Percentiles rank a stretch among this genome's conserved stretches.
These are phyloP conservation scores for Leishmania guyanensis DNA, from an alignment of 208 protist genomes.

Conservation along the genomic window DNA sequence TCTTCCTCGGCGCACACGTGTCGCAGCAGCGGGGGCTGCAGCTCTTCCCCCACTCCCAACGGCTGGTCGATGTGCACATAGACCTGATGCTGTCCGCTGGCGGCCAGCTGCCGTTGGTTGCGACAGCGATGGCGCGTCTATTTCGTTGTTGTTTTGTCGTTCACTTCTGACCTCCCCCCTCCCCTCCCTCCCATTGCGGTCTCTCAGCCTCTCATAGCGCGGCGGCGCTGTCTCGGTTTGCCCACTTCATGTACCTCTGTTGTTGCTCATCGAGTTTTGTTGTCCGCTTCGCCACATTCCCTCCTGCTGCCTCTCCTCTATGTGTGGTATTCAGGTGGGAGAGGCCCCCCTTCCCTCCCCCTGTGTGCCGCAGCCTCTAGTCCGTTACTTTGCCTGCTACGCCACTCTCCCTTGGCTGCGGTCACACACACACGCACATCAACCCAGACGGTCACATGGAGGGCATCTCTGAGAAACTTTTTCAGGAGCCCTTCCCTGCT, in stretches of 20 bases:
- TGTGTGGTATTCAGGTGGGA: background rate
- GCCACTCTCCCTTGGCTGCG: background rate
- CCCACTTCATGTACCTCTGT: background rate
- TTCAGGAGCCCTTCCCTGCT: conserved; percentile 16
- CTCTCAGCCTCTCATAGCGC: background rate
- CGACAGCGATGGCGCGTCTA: background rate
- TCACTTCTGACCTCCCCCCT: background rate
- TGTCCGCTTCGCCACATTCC: background rate
- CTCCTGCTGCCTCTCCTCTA: background rate
- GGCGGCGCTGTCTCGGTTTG: background rate
- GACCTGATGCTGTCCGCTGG: background rate
- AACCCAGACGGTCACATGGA: conserved; percentile 1
- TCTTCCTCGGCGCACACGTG: background rate
- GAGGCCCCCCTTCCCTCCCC: background rate
- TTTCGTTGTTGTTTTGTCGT: background rate
- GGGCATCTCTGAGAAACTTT: conserved; percentile 3
- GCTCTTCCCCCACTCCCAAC: background rate
- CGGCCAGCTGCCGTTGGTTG: background rate
- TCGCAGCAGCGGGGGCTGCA: background rate
- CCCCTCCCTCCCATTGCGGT: background rate
- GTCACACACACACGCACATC: background rate
- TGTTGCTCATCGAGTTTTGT: background rate
- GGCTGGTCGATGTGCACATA: background rate
- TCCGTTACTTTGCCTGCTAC: background rate
- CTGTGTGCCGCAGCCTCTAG: background rate